phyloP scores from a whole-genome alignment of 2,329 filamentous ascomycete genomes.

The Dothistroma pini region DNA sequence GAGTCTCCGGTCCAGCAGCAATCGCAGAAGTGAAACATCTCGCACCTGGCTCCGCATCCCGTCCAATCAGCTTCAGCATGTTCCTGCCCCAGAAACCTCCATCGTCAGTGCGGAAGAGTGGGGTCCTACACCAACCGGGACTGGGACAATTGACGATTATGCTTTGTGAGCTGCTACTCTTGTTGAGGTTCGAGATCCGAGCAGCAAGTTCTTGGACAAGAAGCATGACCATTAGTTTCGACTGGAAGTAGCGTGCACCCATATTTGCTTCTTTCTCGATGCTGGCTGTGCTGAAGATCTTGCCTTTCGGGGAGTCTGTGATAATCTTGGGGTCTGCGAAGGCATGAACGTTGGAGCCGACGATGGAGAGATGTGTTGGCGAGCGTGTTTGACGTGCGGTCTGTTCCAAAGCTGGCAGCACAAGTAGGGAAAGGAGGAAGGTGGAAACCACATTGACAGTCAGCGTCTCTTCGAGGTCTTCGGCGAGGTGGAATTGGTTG shows the following conservation, averaged over 20 bases:
- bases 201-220: conserved; percentile 17
- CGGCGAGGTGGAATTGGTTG: conserved; percentile 32
- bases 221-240: conserved; percentile 24
- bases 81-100: conserved; percentile 17
- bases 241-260: conserved; percentile 18
- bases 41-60: conserved; percentile 38
- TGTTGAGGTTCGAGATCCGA: conserved; percentile 5
- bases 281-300: conserved; percentile 12
- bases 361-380: conserved; percentile 34
- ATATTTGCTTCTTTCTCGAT: conserved; percentile 15
- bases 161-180: conserved; percentile 12
- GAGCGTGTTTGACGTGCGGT: conserved; percentile 30
- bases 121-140: conserved; percentile 50
- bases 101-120: conserved; percentile 33
- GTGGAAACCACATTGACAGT: conserved; percentile 53
- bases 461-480: conserved; percentile 47
- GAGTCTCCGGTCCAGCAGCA: conserved; percentile 32
- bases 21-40: conserved; percentile 37
- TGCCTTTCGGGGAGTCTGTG: conserved; percentile 37
- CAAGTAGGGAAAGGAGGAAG: conserved; percentile 45
- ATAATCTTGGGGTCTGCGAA: conserved; percentile 46
- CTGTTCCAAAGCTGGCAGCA: conserved; percentile 49
- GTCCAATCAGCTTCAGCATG: conserved; percentile 28
- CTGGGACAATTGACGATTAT: conserved; percentile 49
- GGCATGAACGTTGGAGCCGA: conserved; percentile 42